A percentile compares a stretch with the other conserved stretches of the same genome.
Evolutionary conservation across 2,329 filamentous ascomycete species (phyloP).

Genomic region (Colletotrichum camelliae): DNA sequence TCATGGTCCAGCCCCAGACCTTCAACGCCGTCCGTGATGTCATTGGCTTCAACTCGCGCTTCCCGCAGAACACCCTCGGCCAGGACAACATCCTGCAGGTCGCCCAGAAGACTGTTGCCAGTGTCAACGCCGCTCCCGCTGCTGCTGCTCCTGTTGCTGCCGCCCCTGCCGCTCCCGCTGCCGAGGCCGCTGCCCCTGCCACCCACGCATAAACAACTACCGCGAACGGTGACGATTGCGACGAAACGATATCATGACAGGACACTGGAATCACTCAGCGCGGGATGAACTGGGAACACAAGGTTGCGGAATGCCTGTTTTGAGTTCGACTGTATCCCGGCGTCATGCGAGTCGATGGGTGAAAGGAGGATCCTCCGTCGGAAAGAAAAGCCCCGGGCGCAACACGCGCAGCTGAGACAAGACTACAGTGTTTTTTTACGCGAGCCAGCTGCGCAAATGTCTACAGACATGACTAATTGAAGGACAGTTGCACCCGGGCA

Average conservation of each 20-base stretch:
- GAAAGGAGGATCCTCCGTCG: neutral
- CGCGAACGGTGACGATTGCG: neutral
- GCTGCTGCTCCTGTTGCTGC: neutral
- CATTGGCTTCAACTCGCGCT: constrained; percentile 54
- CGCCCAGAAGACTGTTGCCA: constrained; percentile 6
- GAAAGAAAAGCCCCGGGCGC: neutral
- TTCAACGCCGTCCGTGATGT: constrained; percentile 45
- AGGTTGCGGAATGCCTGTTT: neutral
- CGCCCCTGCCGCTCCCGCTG: neutral
- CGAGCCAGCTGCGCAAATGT: neutral
- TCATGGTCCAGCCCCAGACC: constrained; percentile 40
- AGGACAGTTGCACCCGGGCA: neutral
- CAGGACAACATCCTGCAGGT: constrained; percentile 39
- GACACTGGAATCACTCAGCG: neutral
- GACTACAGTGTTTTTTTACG: neutral
- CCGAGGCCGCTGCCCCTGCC: neutral
- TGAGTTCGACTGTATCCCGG: neutral
- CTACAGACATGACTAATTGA: neutral
- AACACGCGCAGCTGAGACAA: neutral
- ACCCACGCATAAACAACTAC: neutral
- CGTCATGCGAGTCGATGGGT: neutral
- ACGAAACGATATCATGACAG: neutral
- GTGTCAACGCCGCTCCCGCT: neutral
- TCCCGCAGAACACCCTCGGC: constrained; percentile 48
- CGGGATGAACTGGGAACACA: neutral